Evolutionary conservation across 139 green algal genomes (phyloP).

Genomic region (Penium margaritaceum): DNA sequence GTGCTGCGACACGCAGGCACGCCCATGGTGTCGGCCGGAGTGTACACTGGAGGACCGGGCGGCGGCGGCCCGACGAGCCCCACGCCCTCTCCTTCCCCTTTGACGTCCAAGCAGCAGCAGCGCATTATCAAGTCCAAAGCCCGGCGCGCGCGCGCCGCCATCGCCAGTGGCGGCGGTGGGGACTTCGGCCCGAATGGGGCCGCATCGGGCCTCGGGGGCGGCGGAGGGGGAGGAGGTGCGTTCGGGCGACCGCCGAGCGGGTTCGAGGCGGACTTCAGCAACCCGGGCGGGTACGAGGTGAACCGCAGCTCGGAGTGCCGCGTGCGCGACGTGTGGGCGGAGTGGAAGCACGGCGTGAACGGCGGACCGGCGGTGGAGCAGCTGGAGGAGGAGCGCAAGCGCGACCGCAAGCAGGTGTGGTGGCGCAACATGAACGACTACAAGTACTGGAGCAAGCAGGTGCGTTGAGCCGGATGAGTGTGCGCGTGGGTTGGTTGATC

Average conservation of each 20-base stretch:
- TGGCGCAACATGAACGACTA: slow-evolving; percentile 20
- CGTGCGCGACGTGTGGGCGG: slow-evolving; percentile 3
- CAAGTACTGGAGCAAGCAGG: slow-evolving; percentile 26
- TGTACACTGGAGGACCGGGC: no score
- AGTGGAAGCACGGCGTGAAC: slow-evolving; percentile 12
- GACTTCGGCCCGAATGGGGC: no score
- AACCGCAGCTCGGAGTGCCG: neutral
- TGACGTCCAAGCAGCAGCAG: no score
- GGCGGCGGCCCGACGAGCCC: no score
- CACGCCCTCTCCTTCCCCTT: no score
- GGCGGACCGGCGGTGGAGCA: slow-evolving; percentile 4
- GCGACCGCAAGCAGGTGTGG: slow-evolving; percentile 14
- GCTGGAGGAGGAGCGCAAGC: slow-evolving; percentile 3
- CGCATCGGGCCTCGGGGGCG: no score
- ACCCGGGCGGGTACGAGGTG: slow-evolving; percentile 13
- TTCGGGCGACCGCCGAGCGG: neutral
- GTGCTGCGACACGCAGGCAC: no score
- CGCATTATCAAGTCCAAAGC: slow-evolving; percentile 1
- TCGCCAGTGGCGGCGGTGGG: no score
- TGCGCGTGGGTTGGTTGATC: neutral
- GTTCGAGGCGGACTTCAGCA: slow-evolving; percentile 1
- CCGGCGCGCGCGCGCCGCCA: no score
- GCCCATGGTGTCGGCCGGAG: no score
- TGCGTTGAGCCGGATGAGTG: no score
- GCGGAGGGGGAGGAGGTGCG: neutral